Evolutionary conservation across 2,329 filamentous ascomycete species (phyloP).

Genomic region (Aphanoascus verrucosus): DNA sequence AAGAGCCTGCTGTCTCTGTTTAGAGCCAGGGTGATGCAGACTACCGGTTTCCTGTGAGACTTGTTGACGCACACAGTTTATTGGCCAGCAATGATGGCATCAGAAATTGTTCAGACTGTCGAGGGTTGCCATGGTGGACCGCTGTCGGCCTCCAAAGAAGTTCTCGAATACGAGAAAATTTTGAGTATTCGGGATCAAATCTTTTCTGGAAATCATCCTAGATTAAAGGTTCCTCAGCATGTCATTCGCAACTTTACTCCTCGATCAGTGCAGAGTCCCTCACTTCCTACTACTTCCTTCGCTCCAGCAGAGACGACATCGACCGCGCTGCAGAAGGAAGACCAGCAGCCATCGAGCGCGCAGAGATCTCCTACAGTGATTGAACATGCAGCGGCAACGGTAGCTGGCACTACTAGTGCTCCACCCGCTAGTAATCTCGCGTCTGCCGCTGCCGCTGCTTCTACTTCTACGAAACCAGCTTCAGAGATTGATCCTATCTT

Average conservation of each 20-base stretch:
- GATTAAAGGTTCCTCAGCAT: constrained; percentile 48
- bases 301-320: constrained; percentile 11
- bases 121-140: constrained; percentile 22
- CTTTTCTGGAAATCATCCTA: constrained; percentile 58
- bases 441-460: constrained; percentile 13
- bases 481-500: constrained; percentile 72
- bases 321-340: constrained; percentile 3
- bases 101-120: constrained; percentile 12
- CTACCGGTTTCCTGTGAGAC: not conserved
- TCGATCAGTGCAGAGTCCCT: constrained; percentile 27
- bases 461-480: constrained; percentile 37
- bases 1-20: constrained; percentile 14
- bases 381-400: constrained; percentile 16
- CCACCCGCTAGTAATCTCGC: constrained; percentile 18
- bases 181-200: constrained; percentile 70
- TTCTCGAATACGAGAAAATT: constrained; percentile 67
- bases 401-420: constrained; percentile 16
- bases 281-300: constrained; percentile 19
- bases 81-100: constrained; percentile 18
- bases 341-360: not conserved
- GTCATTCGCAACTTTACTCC: constrained; percentile 36
- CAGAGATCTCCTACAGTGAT: constrained; percentile 3
- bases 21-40: constrained; percentile 2
- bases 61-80: not conserved
- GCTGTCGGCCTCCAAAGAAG: constrained; percentile 41